Evolutionary conservation across 768 basidiomycete species (phyloP), one percentile per base, ranked within the genome.

Genomic region (Suillus weaverae): DNA sequence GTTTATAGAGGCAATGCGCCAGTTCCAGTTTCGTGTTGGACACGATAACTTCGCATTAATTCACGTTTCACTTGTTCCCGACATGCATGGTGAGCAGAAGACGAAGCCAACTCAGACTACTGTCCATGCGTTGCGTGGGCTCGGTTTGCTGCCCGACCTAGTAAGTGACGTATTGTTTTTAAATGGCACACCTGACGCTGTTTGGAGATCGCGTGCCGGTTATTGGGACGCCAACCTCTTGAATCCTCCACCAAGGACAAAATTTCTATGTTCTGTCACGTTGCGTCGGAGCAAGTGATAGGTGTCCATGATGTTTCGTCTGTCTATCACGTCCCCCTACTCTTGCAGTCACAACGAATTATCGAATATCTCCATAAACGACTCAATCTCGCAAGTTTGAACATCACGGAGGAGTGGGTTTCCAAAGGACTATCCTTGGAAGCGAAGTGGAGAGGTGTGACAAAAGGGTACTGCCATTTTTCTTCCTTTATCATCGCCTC

Each of bases 221-320:
- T 95, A 38, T 80, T 92, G 61, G 88, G 91, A 65, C 88, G 91
- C 22, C 84, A 91, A 67, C 89, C 92, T 0, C 82, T 99, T n/a
- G 86, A 90, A 62, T 83, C 86, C 18, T 84, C 91, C 0, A 97
- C 96, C 41, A 97, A 95, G 78, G 85, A 89, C 72, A 99, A 99
- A 77, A 97, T 99, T 48, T 95, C 94, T 66, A 98, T 99, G 96
- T 99, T 99, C 84, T 98, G 97, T 78, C 97, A 99, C 72, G 97
- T 99, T 70, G 81, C 87, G 4, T 81, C 89, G 4, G 89, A 93
- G 70, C 92, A 94, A 71, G 97, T 99, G 46, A 84, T 99, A 60
- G 97, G 95, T 62, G 92, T 99, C 8, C 97, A 99, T 74, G 95
- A 98, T 73, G 94, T 99, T 56, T 89, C 91, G 10, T 97, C 95